These are phyloP conservation scores for Peniophora sp. DNA, from an alignment of 1,284 basidiomycete genomes.

Conservation along the genomic window DNA sequence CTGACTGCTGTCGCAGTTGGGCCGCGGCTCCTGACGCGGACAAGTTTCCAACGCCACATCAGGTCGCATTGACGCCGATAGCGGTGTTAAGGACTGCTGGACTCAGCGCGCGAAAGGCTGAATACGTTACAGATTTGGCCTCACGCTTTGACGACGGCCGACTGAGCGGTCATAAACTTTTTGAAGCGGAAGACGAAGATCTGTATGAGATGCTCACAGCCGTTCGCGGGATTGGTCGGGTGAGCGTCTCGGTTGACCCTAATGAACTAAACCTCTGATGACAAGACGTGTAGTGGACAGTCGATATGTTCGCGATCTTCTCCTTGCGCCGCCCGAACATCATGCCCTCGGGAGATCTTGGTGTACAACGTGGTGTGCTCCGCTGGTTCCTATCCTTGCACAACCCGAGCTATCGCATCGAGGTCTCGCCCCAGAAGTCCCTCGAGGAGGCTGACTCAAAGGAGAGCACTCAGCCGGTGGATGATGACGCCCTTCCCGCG, in stretches of 20 bases:
- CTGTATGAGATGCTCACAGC: slow-evolving; percentile 68
- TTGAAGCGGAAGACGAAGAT: slow-evolving; percentile 67
- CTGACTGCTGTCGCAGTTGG: slow-evolving; percentile 10
- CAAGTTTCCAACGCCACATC: slow-evolving; percentile 62
- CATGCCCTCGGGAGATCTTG: slow-evolving; percentile 73
- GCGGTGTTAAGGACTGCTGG: slow-evolving; percentile 62
- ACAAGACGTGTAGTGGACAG: slow-evolving; percentile 28
- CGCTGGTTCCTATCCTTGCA: slow-evolving; percentile 71
- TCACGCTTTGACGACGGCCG: slow-evolving; percentile 71
- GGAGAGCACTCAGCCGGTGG: slow-evolving; percentile 12
- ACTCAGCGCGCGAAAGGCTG: slow-evolving; percentile 74
- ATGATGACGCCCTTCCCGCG: background rate
- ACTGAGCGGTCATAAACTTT: slow-evolving; percentile 63
- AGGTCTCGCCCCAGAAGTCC: slow-evolving; percentile 48
- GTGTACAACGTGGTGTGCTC: slow-evolving; percentile 72
- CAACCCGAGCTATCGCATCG: slow-evolving; percentile 37
- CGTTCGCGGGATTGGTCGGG: slow-evolving; percentile 75
- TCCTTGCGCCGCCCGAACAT: slow-evolving; percentile 78
- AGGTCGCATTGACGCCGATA: slow-evolving; percentile 57
- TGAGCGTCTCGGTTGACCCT: slow-evolving; percentile 24
- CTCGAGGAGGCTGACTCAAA: slow-evolving; percentile 14
- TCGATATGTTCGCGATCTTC: slow-evolving; percentile 90
- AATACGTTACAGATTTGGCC: slow-evolving; percentile 79
- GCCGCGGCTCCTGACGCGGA: slow-evolving; percentile 20
- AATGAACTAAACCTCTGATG: background rate